A percentile compares a stretch with the other conserved stretches of the same genome.
Conservation (phyloP, 345 rosid genomes). For the Brassica napus region DNA sequence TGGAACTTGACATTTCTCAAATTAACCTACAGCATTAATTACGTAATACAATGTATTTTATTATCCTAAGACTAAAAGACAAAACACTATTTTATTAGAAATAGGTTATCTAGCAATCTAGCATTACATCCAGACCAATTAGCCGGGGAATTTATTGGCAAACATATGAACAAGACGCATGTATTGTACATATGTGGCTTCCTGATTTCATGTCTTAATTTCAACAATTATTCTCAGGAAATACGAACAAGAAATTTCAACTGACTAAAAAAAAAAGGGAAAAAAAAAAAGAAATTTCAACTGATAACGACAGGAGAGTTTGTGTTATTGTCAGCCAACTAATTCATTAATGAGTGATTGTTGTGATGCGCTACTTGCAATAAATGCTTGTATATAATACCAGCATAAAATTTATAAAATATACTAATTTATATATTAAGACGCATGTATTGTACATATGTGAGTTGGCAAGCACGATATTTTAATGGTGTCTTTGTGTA, state of each 20-base stretch:
- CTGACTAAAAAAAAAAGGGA: no score
- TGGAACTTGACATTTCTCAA: neutral
- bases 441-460: neutral
- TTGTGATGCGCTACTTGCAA: neutral
- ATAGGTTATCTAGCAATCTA: no score
- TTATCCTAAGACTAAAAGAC: neutral
- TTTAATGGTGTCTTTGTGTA: neutral
- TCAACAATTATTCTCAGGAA: slow-evolving; percentile 20
- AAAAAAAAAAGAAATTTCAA: neutral
- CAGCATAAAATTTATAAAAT: no score
- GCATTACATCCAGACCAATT: neutral
- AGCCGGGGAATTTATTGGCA: neutral
- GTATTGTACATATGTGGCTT: neutral
- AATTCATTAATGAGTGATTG: neutral
- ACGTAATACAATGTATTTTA: neutral
- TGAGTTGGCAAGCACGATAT: neutral
- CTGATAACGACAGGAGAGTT: neutral
- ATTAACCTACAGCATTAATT: neutral
- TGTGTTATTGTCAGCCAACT: slow-evolving; percentile 4
- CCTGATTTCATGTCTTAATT: neutral
- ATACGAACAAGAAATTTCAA: neutral
- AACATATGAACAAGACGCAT: neutral
- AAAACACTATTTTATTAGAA: neutral
- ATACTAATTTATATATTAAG: no score
- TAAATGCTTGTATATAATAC: no score